Evolutionary conservation across 2,329 filamentous ascomycete genomes (phyloP).

Genomic region (Neocucurbitaria cava): DNA sequence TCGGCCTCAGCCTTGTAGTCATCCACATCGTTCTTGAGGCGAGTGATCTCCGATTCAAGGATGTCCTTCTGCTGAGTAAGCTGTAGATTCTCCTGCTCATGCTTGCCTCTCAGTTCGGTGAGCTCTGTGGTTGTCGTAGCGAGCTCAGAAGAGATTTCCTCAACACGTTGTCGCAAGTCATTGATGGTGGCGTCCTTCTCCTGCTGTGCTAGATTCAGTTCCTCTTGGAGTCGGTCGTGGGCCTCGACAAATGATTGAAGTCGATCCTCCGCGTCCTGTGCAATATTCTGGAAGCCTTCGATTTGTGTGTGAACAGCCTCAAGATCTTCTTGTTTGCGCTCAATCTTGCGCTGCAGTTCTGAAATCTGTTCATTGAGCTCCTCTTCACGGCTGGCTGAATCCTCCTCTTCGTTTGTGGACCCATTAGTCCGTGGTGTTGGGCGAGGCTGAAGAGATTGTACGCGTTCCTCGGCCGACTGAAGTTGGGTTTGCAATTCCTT

Average conservation of each 20-base stretch:
- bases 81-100: conserved; percentile 73
- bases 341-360: conserved; percentile 85
- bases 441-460: conserved; percentile 80
- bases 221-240: conserved; percentile 74
- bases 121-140: conserved; percentile 82
- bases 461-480: conserved; percentile 85
- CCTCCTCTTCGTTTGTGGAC: conserved; percentile 57
- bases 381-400: conserved; percentile 71
- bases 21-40: conserved; percentile 84
- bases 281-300: conserved; percentile 88
- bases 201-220: conserved; percentile 76
- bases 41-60: conserved; percentile 78
- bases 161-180: conserved; percentile 81
- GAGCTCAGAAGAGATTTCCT: conserved; percentile 84
- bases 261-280: conserved; percentile 86
- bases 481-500: conserved; percentile 90
- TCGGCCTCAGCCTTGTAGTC: conserved; percentile 79
- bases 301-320: conserved; percentile 81
- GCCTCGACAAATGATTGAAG: conserved; percentile 79
- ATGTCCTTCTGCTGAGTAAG: conserved; percentile 83
- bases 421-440: conserved; percentile 68
- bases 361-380: conserved; percentile 84
- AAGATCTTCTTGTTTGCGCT: conserved; percentile 79
- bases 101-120: conserved; percentile 77
- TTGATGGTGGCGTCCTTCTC: conserved; percentile 81